phyloP scores from a whole-genome alignment of 352 stramenopile genomes.

The Pythium utonaiense region DNA sequence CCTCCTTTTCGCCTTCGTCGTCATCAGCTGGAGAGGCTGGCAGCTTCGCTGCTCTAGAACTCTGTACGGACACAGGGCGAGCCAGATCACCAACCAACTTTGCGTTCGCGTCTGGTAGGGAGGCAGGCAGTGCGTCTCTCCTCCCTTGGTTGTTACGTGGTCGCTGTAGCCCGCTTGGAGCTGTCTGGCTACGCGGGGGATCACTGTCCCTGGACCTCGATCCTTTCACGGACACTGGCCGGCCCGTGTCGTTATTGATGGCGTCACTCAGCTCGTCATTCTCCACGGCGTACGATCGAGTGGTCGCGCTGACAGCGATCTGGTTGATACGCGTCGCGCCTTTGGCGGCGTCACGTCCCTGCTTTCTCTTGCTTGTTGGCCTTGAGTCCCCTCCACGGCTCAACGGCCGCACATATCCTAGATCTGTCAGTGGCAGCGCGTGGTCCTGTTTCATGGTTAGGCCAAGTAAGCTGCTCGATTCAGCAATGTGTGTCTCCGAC shows the following conservation, averaged over 20 bases:
- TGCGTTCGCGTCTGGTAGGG: no score
- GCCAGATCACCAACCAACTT: background rate
- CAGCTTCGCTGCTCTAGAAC: background rate
- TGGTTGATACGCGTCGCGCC: constrained; percentile 5
- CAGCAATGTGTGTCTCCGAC: no score
- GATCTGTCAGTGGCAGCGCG: background rate
- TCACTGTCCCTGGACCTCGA: background rate
- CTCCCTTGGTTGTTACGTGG: background rate
- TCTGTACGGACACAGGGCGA: background rate
- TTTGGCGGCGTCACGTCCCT: background rate
- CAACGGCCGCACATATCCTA: background rate
- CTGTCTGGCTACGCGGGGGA: constrained; percentile 15
- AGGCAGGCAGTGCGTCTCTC: background rate
- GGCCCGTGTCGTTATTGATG: background rate
- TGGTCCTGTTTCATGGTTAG: background rate
- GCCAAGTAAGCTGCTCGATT: background rate
- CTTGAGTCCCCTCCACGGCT: background rate
- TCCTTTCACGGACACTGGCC: background rate
- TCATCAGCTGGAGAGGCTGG: background rate
- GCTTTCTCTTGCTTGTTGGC: background rate
- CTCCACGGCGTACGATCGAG: background rate
- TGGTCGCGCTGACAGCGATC: constrained; percentile 5
- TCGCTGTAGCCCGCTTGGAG: constrained; percentile 1
- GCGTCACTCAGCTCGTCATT: background rate
- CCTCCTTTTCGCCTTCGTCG: background rate